A percentile compares a stretch with the other conserved stretches of the same genome.
These are phyloP conservation scores for Coemansia sp. DNA, from an alignment of 192 early-diverging fungal genomes.

Conservation along the genomic window DNA sequence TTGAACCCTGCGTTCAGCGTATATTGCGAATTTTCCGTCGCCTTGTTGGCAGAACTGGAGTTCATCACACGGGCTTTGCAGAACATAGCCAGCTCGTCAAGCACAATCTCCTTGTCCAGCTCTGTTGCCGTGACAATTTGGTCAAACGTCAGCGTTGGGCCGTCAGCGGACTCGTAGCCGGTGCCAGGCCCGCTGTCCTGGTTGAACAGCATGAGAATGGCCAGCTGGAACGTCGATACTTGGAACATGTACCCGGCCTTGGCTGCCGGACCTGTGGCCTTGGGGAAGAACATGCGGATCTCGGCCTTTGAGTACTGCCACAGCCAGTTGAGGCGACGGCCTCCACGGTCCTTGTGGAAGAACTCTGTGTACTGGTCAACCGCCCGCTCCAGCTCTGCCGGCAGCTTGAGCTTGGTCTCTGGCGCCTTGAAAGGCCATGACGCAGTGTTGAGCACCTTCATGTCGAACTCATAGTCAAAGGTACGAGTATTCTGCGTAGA, in stretches of 20 bases:
- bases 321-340: constrained; percentile 92
- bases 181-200: constrained; percentile 53
- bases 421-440: constrained; percentile 88
- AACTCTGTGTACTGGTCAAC: constrained; percentile 84
- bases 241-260: constrained; percentile 58
- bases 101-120: constrained; percentile 66
- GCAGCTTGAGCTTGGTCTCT: constrained; percentile 78
- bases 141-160: constrained; percentile 60
- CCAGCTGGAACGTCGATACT: constrained; percentile 91
- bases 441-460: constrained; percentile 82
- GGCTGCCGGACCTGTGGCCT: constrained; percentile 69
- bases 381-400: constrained; percentile 81
- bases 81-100: constrained; percentile 69
- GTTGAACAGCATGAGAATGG: constrained; percentile 90
- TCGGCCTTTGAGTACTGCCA: constrained; percentile 91
- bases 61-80: constrained; percentile 81
- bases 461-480: constrained; percentile 68
- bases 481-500: constrained; percentile 40
- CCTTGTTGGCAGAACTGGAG: constrained; percentile 15
- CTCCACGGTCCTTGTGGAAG: constrained; percentile 85
- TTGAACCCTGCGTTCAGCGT: constrained; percentile 79
- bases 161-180: constrained; percentile 55
- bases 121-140: constrained; percentile 77
- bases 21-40: constrained; percentile 53
- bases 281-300: constrained; percentile 85